Evolutionary conservation across 2,329 filamentous ascomycete genomes (phyloP).

Genomic region (Fusarium euwallaceae): DNA sequence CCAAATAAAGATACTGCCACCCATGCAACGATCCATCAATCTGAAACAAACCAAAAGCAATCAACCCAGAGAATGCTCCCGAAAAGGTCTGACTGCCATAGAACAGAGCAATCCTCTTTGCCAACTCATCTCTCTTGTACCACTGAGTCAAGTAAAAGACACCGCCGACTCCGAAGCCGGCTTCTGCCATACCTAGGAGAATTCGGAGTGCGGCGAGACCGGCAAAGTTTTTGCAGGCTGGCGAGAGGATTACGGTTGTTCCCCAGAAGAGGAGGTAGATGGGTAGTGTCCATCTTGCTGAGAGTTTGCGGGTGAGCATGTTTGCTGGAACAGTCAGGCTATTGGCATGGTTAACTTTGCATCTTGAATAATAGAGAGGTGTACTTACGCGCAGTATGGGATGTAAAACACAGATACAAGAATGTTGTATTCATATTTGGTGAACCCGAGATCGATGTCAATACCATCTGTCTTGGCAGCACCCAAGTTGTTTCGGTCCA

Average conservation of each 20-base stretch:
- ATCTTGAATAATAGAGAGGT: background rate
- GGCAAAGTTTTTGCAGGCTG: background rate
- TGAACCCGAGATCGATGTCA: background rate
- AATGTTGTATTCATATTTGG: background rate
- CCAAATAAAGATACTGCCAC: background rate
- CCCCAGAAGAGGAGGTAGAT: constrained; percentile 8
- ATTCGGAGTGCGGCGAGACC: background rate
- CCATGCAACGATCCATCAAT: background rate
- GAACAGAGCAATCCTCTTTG: background rate
- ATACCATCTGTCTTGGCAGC: background rate
- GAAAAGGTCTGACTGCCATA: constrained; percentile 1
- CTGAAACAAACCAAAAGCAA: background rate
- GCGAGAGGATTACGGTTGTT: background rate
- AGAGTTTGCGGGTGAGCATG: constrained; percentile 5
- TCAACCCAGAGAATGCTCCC: background rate
- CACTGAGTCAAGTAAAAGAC: background rate
- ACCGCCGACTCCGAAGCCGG: background rate
- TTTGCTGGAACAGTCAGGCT: constrained; percentile 6
- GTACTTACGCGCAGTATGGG: background rate
- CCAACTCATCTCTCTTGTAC: background rate
- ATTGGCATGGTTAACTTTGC: background rate
- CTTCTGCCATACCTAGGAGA: background rate
- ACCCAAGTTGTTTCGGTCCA: background rate
- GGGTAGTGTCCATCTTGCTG: constrained; percentile 4
- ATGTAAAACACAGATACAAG: background rate